Evolutionary conservation across 2,329 filamentous ascomycete species (phyloP).

Genomic region (Niveomyces coronatus): DNA sequence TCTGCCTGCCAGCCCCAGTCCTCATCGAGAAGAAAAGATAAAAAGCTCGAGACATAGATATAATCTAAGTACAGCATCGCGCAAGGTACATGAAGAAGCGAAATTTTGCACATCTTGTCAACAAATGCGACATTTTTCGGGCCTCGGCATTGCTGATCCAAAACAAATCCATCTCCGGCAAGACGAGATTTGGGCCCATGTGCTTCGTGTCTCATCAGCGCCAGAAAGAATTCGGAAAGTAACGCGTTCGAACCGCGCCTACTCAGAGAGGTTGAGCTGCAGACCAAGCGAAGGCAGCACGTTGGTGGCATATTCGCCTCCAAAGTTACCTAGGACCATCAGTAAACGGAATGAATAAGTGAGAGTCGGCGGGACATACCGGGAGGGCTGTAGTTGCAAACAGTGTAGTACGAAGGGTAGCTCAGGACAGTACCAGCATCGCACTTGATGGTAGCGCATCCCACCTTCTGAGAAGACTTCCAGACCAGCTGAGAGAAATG

Average conservation of each 20-base stretch:
- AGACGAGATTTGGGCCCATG: constrained; percentile 1
- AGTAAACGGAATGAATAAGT: constrained; percentile 9
- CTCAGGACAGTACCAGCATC: constrained; percentile 33
- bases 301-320: constrained; percentile 39
- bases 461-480: constrained; percentile 27
- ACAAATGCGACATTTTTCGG: constrained; percentile 8
- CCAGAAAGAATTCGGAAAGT: constrained; percentile 3
- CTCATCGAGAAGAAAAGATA: constrained; percentile 8
- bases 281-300: constrained; percentile 30
- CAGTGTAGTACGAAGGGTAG: constrained; percentile 60
- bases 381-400: constrained; percentile 75
- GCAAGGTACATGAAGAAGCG: constrained; percentile 15
- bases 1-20: neutral
- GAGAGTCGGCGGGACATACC: no score
- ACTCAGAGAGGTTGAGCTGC: constrained; percentile 16
- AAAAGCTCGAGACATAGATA: constrained; percentile 10
- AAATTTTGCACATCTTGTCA: constrained; percentile 12
- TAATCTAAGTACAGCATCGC: constrained; percentile 13
- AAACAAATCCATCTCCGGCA: neutral
- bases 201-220: constrained; percentile 7
- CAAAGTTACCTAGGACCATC: constrained; percentile 36
- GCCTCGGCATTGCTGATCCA: constrained; percentile 5
- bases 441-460: constrained; percentile 63
- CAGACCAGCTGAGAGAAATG: constrained; percentile 36
- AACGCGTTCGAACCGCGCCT: constrained; percentile 14